A percentile compares a stretch with the other conserved stretches of the same genome.
phyloP scores from a whole-genome alignment of 331 rosid species.

The Acacia concinna region DNA sequence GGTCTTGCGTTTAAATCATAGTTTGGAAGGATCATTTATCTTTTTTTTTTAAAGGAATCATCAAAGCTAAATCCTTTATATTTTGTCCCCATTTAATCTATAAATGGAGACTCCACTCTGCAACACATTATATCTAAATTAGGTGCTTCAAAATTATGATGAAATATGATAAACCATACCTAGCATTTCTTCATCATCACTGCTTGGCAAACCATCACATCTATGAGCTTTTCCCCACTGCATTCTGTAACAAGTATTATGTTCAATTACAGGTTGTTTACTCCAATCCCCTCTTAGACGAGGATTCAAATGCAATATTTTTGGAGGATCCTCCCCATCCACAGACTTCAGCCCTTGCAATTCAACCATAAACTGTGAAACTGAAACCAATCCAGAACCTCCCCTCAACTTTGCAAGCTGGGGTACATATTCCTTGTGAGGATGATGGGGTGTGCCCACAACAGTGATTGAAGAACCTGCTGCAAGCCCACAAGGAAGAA shows the following conservation, averaged over 20 bases:
- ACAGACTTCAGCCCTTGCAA: conserved; percentile 92
- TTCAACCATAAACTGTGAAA: conserved; percentile 93
- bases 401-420: conserved; percentile 54
- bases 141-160: conserved; percentile 26
- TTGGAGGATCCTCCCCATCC: conserved; percentile 98
- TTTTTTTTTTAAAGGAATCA: not conserved
- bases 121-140: conserved; percentile 5
- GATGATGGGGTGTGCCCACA: conserved; percentile 81
- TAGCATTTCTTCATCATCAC: conserved; percentile 72
- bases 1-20: not conserved
- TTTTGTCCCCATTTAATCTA: not conserved
- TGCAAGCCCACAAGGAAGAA: conserved; percentile 97
- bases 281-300: conserved; percentile 95
- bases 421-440: conserved; percentile 81
- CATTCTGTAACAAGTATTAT: conserved; percentile 96
- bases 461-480: conserved; percentile 95
- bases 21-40: not conserved
- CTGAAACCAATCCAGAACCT: conserved; percentile 59
- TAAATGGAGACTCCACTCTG: not conserved
- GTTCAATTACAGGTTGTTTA: conserved; percentile 81
- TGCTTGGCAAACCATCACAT: conserved; percentile 80
- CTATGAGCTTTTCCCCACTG: conserved; percentile 97
- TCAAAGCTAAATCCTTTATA: not conserved
- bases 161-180: conserved; percentile 57
- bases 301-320: conserved; percentile 92